A percentile compares a stretch with the other conserved stretches of the same genome.
These are phyloP conservation scores for Hypericum androsaemum DNA, from an alignment of 345 rosid genomes.

Conservation along the genomic window DNA sequence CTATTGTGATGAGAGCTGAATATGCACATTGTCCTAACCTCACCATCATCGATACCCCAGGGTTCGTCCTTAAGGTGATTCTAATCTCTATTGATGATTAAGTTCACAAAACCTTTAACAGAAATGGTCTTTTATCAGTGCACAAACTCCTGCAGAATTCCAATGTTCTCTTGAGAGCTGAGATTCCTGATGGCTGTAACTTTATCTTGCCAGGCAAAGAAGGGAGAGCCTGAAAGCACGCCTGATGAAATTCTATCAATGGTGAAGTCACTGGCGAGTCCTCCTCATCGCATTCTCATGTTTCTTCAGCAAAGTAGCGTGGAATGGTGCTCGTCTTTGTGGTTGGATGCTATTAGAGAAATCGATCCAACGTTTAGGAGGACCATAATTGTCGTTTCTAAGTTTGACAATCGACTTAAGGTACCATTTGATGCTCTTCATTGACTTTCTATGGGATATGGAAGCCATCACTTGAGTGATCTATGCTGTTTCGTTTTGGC, in stretches of 20 bases:
- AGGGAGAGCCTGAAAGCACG: conserved; percentile 92
- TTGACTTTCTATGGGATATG: neutral
- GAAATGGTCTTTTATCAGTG: neutral
- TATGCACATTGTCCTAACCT: conserved; percentile 95
- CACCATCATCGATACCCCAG: conserved; percentile 93
- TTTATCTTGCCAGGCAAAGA: conserved; percentile 56
- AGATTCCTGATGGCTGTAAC: neutral
- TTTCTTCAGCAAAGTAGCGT: conserved; percentile 98
- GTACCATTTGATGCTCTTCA: conserved; percentile 16
- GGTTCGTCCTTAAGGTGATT: conserved; percentile 84
- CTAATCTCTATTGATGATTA: neutral
- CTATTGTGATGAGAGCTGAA: conserved; percentile 95
- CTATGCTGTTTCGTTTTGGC: too few species aligned
- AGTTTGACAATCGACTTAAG: conserved; percentile 96
- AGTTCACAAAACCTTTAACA: too few species aligned
- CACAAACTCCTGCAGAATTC: too few species aligned
- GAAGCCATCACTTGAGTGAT: too few species aligned
- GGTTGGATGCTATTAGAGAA: conserved; percentile 86
- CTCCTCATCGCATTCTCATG: conserved; percentile 85
- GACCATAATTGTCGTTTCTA: conserved; percentile 82
- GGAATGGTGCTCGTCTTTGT: conserved; percentile 95
- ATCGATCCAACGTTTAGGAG: conserved; percentile 85
- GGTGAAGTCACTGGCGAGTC: conserved; percentile 89
- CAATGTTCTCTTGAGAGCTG: too few species aligned
- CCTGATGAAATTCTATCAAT: conserved; percentile 88